These are phyloP conservation scores for Tillandsia fasciculata DNA, from an alignment of 176 grass and related monocot genomes.

Conservation along the genomic window DNA sequence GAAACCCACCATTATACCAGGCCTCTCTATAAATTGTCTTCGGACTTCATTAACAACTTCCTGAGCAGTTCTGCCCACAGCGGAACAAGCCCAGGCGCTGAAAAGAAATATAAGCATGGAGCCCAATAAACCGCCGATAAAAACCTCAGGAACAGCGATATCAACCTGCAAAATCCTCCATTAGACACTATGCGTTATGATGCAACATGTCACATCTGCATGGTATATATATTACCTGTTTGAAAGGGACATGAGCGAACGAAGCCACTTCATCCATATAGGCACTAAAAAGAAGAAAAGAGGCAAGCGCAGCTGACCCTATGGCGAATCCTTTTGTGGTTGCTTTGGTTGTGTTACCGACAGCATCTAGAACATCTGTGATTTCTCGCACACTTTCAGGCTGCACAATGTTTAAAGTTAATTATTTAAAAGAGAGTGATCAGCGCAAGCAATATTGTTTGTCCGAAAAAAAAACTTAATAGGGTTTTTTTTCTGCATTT, in stretches of 20 bases:
- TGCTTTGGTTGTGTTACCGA: constrained; percentile 97
- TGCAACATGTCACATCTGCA: constrained; percentile 6
- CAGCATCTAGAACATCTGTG: constrained; percentile 92
- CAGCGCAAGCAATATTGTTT: neutral
- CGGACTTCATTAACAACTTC: constrained; percentile 99
- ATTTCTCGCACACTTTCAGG: constrained; percentile 98
- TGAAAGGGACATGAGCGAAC: constrained; percentile 74
- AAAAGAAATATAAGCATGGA: constrained; percentile 99
- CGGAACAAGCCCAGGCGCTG: constrained; percentile 98
- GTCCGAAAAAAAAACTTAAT: neutral
- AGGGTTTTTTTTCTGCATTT: neutral
- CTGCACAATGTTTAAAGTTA: constrained; percentile 33
- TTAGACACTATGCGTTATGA: neutral
- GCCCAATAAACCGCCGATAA: constrained; percentile 92
- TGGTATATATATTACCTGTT: constrained; percentile 50
- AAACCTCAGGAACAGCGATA: constrained; percentile 91
- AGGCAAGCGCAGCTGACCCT: constrained; percentile 94
- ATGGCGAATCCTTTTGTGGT: constrained; percentile 99
- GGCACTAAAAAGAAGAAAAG: constrained; percentile 96
- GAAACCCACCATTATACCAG: constrained; percentile 92
- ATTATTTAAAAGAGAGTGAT: neutral
- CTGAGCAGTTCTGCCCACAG: constrained; percentile 97
- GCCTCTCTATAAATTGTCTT: constrained; percentile 98
- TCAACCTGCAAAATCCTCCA: constrained; percentile 64
- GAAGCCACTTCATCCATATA: constrained; percentile 99